Evolutionary conservation across 768 basidiomycete genomes (phyloP).

Genomic region (Lepiota brunneoincarnata): DNA sequence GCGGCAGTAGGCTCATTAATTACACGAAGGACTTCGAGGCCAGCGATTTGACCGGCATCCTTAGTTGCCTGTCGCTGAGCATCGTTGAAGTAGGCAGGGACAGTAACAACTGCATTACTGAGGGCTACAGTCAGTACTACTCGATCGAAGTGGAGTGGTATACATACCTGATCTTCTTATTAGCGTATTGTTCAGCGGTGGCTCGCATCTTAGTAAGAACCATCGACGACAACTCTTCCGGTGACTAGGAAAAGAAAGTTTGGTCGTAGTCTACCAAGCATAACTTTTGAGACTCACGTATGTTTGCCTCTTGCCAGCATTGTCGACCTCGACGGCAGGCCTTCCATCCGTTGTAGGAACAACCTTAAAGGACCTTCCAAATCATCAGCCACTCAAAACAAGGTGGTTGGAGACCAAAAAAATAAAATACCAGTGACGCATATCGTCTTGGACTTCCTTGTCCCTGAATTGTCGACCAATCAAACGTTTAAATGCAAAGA

Average conservation of each 20-base stretch:
- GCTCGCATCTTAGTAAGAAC: constrained; percentile 92
- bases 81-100: constrained; percentile 99
- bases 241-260: constrained; percentile 48
- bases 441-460: constrained; percentile 90
- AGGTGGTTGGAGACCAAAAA: not conserved
- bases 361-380: constrained; percentile 75
- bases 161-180: constrained; percentile 92
- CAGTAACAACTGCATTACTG: constrained; percentile 89
- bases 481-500: constrained; percentile 91
- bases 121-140: constrained; percentile 8
- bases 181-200: constrained; percentile 90
- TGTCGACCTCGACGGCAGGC: constrained; percentile 83
- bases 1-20: constrained; percentile 99
- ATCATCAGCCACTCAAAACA: not conserved
- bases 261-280: not conserved
- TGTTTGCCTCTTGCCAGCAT: constrained; percentile 77
- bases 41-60: constrained; percentile 96
- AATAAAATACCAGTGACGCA: constrained; percentile 68
- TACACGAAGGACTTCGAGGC: constrained; percentile 94
- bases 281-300: constrained; percentile 49
- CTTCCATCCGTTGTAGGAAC: constrained; percentile 69
- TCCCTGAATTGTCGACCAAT: constrained; percentile 94
- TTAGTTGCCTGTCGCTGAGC: constrained; percentile 99
- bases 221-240: constrained; percentile 87
- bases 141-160: not conserved